Conservation (phyloP, 148 eudicot species). For the Limonium bicolor region DNA sequence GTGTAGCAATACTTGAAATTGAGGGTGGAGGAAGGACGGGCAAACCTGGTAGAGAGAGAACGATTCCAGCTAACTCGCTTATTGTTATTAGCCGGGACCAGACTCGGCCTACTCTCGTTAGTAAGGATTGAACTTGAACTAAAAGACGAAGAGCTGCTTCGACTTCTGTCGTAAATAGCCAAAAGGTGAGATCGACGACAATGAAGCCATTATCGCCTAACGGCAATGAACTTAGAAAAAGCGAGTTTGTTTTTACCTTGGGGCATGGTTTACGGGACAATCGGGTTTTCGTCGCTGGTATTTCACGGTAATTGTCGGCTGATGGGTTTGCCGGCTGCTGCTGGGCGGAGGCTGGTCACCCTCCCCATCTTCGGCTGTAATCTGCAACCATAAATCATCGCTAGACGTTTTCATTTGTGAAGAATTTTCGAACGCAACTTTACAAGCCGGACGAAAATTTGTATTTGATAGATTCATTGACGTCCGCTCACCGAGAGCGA, state of each 20-base stretch:
- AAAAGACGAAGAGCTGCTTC: conserved; percentile 3
- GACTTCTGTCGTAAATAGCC: background rate
- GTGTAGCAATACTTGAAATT: background rate
- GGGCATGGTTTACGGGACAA: background rate
- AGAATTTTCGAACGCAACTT: no score
- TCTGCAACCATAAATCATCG: conserved; percentile 41
- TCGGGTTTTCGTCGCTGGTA: conserved; percentile 22
- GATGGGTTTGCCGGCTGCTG: conserved; percentile 2
- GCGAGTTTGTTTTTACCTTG: conserved; percentile 5
- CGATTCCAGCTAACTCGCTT: conserved; percentile 81
- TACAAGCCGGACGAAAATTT: no score
- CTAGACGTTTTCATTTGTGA: background rate
- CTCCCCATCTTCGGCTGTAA: conserved; percentile 22
- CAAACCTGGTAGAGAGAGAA: conserved; percentile 76
- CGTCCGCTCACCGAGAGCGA: no score
- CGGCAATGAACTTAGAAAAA: background rate
- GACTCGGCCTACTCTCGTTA: conserved; percentile 33
- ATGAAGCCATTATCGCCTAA: background rate
- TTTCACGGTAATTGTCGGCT: conserved; percentile 22
- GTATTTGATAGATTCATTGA: no score
- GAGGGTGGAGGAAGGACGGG: background rate
- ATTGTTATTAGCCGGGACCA: conserved; percentile 21
- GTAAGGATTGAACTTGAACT: conserved; percentile 16
- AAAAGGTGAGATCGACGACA: background rate
- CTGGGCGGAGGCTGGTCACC: conserved; percentile 4